Evolutionary conservation across 2,329 filamentous ascomycete species (phyloP), one percentile per base, ranked within the genome.

Genomic region (Nemania serpens): DNA sequence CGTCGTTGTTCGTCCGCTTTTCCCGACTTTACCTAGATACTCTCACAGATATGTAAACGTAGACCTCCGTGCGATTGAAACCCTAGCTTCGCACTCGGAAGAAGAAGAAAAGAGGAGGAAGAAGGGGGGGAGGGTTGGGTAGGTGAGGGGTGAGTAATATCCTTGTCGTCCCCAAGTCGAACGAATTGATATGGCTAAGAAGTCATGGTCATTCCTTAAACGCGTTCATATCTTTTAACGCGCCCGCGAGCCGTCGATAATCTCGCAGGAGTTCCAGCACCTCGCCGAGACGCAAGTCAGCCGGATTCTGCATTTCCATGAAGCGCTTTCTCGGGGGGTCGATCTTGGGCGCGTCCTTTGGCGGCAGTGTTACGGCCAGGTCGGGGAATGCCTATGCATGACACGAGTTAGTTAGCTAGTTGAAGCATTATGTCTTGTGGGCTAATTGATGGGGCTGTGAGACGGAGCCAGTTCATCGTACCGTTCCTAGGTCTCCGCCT

Each of bases 211-310:
- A 68, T 59, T 78, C 77, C 62, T 82, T 81, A 69, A 89, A 86
- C 10, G 85, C 86, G 18, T 82, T 86, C 71, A 85, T 76, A 50
- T 87, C 84, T 68, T 85, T 86, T 59, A 93, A 73, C 9, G 84
- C 84, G 29, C 80, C 80, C 0, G 89, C 90, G 48, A 94, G 76
- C 55, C 91, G 81, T 68, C 90, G 85, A 70, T 94, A 94, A 73
- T 94, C 91, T 57, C 85, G 82, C 20, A 94, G 75, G 50, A 94
- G 77, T 58, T 90, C 85, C 22, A 89, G 76, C 17, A 94, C 87
- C 69, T 94, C 91, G n/a, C 86, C 84, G 25, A 94, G 78, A 57
- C 82, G 87, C 29, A 94, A 78, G 48, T 94, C 90, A 0, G 83
- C 83, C 0, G 88, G 87, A 71, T 88, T 88, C 69, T 89, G 82